Percentiles rank a stretch among this genome's conserved stretches.
Evolutionary conservation across 345 rosid species (phyloP).

Genomic region (Orychophragmus violaceus): DNA sequence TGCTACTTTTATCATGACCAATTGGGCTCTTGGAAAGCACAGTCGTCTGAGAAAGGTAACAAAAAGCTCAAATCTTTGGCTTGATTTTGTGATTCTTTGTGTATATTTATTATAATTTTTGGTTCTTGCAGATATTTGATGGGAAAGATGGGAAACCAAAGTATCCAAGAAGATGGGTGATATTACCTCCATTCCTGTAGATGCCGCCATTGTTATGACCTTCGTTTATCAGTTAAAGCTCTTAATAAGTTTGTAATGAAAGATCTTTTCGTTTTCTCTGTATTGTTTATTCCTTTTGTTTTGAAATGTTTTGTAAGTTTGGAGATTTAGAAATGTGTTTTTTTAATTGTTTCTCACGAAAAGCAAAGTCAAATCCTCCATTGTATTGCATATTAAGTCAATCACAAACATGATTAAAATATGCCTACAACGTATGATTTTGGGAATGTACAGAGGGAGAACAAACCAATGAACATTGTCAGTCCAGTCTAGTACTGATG

Average conservation of each 20-base stretch:
- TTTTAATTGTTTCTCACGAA: not conserved
- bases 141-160: conserved; percentile 86
- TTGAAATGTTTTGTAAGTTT: not conserved
- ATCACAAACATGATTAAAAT: too few species aligned
- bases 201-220: conserved; percentile 26
- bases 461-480: not conserved
- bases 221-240: not conserved
- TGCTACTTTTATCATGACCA: conserved; percentile 81
- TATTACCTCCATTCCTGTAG: conserved; percentile 84
- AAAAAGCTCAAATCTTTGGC: too few species aligned
- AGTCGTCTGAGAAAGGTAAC: conserved; percentile 79
- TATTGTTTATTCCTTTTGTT: not conserved
- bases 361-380: conserved; percentile 15
- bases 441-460: too few species aligned
- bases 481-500: not conserved
- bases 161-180: conserved; percentile 91
- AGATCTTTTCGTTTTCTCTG: conserved; percentile 4
- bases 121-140: conserved; percentile 64
- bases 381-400: not conserved
- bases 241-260: not conserved
- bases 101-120: not conserved
- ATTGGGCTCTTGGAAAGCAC: conserved; percentile 97
- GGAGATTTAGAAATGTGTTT: conserved; percentile 7
- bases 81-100: not conserved
- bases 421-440: too few species aligned